These are phyloP conservation scores for Pterocarpus macrocarpus DNA, from an alignment of 306 rosid genomes.

Conservation along the genomic window DNA sequence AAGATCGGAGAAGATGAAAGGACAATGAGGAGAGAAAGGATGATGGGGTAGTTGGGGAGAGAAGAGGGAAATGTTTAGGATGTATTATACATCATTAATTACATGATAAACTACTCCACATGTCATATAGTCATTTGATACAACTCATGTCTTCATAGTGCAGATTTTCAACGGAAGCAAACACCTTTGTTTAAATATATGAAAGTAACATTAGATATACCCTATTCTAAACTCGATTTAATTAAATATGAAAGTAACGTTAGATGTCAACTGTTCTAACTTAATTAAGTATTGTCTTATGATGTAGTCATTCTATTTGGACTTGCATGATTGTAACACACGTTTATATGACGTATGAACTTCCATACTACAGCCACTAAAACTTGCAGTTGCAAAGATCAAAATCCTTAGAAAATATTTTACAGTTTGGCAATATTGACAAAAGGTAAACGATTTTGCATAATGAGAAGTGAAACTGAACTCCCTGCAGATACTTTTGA, in stretches of 20 bases:
- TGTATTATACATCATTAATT: too few relatives aligned
- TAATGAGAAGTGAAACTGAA: background rate
- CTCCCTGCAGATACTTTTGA: background rate
- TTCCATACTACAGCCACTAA: slow-evolving; percentile 2
- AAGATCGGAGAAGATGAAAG: too few relatives aligned
- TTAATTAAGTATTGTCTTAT: too few relatives aligned
- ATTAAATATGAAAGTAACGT: background rate
- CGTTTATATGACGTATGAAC: background rate
- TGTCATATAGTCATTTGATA: too few relatives aligned
- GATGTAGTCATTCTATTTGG: background rate
- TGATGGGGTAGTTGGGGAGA: too few relatives aligned
- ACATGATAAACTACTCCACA: too few relatives aligned
- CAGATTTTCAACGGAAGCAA: too few relatives aligned
- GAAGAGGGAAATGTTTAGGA: too few relatives aligned
- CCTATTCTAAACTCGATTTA: background rate
- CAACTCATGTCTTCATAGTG: too few relatives aligned
- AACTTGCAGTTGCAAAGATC: background rate
- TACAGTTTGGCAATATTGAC: background rate
- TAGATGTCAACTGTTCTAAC: too few relatives aligned
- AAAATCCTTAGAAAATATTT: background rate
- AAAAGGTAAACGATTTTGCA: background rate
- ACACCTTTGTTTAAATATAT: too few relatives aligned
- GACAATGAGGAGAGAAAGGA: too few relatives aligned
- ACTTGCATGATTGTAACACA: background rate
- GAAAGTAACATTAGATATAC: background rate